Evolutionary conservation across 2,329 filamentous ascomycete species (phyloP).

Genomic region (Pseudofabraea citricarpa): DNA sequence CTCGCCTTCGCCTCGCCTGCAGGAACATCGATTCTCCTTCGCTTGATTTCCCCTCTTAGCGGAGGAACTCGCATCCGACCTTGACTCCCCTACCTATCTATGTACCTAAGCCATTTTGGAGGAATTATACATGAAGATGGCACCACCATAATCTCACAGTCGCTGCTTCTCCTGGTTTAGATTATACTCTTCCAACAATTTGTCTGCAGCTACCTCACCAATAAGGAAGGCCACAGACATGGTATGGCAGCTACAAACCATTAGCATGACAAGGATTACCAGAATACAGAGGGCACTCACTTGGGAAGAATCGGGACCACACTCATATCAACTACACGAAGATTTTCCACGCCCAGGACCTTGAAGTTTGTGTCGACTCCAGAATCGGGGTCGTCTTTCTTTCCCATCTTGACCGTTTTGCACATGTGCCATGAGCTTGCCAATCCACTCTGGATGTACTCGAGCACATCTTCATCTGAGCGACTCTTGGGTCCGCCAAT

Average conservation of each 20-base stretch:
- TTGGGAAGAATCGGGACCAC: slow-evolving; percentile 45
- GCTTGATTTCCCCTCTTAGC: no score
- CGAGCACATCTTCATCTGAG: slow-evolving; percentile 44
- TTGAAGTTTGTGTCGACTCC: slow-evolving; percentile 46
- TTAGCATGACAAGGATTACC: slow-evolving; percentile 16
- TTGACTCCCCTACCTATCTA: no score
- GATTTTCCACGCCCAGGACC: slow-evolving; percentile 40
- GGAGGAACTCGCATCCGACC: no score
- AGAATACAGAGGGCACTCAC: slow-evolving; percentile 34
- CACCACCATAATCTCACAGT: no score
- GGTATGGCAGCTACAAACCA: slow-evolving; percentile 40
- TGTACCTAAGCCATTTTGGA: no score
- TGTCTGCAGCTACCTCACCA: slow-evolving; percentile 46
- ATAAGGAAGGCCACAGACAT: slow-evolving; percentile 50
- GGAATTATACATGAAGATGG: no score
- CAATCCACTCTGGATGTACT: slow-evolving; percentile 38
- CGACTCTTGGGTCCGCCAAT: slow-evolving; percentile 40
- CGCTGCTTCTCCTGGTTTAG: no score
- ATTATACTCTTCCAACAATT: slow-evolving; percentile 41
- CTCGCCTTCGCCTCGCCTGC: no score
- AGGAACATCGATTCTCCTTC: no score
- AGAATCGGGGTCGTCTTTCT: slow-evolving; percentile 32
- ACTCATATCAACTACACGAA: slow-evolving; percentile 47
- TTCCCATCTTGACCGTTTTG: slow-evolving; percentile 54
- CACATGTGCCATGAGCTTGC: slow-evolving; percentile 50